A percentile compares a stretch with the other conserved stretches of the same genome.
phyloP scores from a whole-genome alignment of 2,329 filamentous ascomycete species.

The Seiridium unicorne region DNA sequence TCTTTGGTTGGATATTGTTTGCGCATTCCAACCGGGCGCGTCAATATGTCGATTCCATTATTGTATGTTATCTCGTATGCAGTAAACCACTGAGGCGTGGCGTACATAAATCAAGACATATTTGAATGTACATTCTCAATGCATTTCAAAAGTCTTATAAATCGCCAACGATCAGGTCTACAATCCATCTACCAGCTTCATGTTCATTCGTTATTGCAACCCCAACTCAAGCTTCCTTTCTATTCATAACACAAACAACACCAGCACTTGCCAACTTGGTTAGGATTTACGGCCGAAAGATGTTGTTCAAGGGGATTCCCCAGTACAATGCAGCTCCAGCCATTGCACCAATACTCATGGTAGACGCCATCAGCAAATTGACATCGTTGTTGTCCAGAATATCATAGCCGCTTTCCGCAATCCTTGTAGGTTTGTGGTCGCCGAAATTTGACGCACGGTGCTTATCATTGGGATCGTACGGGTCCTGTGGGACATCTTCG shows the following conservation, averaged over 20 bases:
- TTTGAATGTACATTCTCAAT: too few relatives aligned
- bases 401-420: slow-evolving; percentile 66
- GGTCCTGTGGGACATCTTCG: slow-evolving; percentile 33
- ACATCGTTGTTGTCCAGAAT: slow-evolving; percentile 93
- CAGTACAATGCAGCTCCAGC: slow-evolving; percentile 59
- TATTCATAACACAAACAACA: not conserved
- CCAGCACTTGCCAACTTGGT: too few relatives aligned
- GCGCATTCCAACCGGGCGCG: too few relatives aligned
- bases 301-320: slow-evolving; percentile 49
- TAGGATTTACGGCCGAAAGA: slow-evolving; percentile 30
- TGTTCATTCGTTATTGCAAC: too few relatives aligned
- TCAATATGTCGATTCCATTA: too few relatives aligned
- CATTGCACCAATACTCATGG: slow-evolving; percentile 80
- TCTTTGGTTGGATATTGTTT: too few relatives aligned
- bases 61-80: too few relatives aligned
- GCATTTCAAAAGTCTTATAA: too few relatives aligned
- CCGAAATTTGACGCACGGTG: slow-evolving; percentile 52
- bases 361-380: slow-evolving; percentile 85
- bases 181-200: too few relatives aligned
- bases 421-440: slow-evolving; percentile 57
- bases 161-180: too few relatives aligned
- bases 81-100: too few relatives aligned
- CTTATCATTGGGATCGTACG: slow-evolving; percentile 49
- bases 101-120: too few relatives aligned
- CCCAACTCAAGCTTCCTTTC: not conserved